Percentiles rank a stretch among this genome's conserved stretches.
Conservation (phyloP, 108 stramenopile species). For the Licmophora abbreviata region DNA sequence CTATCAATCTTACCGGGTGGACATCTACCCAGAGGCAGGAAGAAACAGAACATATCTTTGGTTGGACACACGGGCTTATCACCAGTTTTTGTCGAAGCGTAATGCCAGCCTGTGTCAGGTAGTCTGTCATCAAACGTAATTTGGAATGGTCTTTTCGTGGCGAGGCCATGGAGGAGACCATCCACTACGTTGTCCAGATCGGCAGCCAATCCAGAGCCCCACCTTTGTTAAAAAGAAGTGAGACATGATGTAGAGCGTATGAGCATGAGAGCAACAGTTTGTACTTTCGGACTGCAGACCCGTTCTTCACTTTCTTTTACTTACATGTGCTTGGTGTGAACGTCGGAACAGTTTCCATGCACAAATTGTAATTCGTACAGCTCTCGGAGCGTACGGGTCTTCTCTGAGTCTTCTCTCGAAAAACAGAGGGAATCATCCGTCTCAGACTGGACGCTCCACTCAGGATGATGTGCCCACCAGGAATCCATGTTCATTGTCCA, state of each 20-base stretch:
- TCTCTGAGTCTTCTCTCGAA: neutral
- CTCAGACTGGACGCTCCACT: conserved; percentile 7
- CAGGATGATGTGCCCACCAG: conserved; percentile 15
- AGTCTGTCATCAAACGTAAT: neutral
- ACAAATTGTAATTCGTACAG: neutral
- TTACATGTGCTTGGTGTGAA: too few relatives aligned
- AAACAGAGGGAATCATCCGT: conserved; percentile 12
- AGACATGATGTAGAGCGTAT: neutral
- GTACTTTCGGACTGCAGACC: too few relatives aligned
- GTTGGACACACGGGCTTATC: conserved; percentile 3
- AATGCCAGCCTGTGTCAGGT: conserved; percentile 12
- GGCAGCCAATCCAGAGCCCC: conserved; percentile 1
- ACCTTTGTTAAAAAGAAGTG: neutral
- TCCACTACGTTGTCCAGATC: neutral
- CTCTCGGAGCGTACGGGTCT: neutral
- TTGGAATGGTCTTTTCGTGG: neutral
- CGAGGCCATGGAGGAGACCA: neutral
- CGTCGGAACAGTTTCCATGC: too few relatives aligned
- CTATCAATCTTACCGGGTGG: neutral
- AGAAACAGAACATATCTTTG: conserved; percentile 10
- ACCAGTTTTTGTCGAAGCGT: conserved; percentile 11
- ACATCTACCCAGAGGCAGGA: too few relatives aligned
- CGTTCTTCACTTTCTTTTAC: too few relatives aligned
- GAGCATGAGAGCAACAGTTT: too few relatives aligned
- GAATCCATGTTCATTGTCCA: conserved; percentile 9